Percentiles rank a stretch among this genome's conserved stretches.
phyloP scores from a whole-genome alignment of 2,329 filamentous ascomycete species.

The Aspergillus udagawae region DNA sequence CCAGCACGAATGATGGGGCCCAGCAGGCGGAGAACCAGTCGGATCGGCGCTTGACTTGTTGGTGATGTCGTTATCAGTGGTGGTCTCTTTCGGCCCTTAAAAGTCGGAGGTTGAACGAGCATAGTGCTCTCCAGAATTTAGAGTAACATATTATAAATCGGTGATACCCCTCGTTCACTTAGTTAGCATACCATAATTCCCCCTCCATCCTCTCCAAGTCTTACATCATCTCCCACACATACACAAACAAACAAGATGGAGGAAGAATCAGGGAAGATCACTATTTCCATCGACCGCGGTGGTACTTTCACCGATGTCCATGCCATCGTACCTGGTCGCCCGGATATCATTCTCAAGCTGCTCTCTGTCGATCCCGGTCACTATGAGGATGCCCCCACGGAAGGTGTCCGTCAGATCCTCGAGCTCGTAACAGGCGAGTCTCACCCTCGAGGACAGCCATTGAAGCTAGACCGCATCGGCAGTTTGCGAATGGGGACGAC shows the following conservation, averaged over 20 bases:
- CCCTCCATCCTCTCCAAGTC: not conserved
- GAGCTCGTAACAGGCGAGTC: constrained; percentile 35
- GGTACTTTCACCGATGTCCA: constrained; percentile 40
- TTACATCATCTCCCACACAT: not conserved
- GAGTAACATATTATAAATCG: constrained; percentile 10
- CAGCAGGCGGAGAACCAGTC: constrained; percentile 4
- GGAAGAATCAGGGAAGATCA: constrained; percentile 27
- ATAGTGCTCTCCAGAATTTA: not conserved
- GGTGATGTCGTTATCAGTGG: not conserved
- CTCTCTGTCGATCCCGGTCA: constrained; percentile 39
- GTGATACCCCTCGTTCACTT: constrained; percentile 5
- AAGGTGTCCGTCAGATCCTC: constrained; percentile 74
- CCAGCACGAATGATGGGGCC: not conserved
- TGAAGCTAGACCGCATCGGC: constrained; percentile 34
- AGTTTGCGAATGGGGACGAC: constrained; percentile 88
- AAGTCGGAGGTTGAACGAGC: not conserved
- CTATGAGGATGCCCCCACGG: constrained; percentile 56
- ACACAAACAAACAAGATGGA: constrained; percentile 17
- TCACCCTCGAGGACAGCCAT: constrained; percentile 31
- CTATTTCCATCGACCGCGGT: constrained; percentile 38
- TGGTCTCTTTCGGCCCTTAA: not conserved
- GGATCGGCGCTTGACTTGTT: not conserved
- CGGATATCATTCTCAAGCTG: constrained; percentile 39
- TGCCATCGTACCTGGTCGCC: constrained; percentile 33
- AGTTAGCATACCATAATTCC: not conserved